phyloP scores from a whole-genome alignment of 1,284 basidiomycete genomes.

The Laetiporus sulphureus region DNA sequence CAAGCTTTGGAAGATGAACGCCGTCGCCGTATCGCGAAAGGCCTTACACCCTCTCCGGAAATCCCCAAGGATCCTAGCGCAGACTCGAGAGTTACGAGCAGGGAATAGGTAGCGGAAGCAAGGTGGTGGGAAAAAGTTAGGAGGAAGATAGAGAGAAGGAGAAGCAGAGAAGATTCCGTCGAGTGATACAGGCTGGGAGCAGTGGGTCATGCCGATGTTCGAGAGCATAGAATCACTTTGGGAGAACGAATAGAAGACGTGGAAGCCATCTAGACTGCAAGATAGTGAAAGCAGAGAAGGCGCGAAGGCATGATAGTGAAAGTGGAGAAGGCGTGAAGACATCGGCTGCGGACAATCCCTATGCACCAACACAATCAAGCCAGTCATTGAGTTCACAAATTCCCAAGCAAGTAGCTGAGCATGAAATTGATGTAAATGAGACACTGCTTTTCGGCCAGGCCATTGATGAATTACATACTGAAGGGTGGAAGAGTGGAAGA shows the following conservation, averaged over 20 bases:
- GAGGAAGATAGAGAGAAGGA: conserved; percentile 41
- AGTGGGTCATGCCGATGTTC: conserved; percentile 82
- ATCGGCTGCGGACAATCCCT: conserved; percentile 22
- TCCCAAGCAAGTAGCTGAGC: conserved; percentile 12
- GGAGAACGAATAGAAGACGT: conserved; percentile 50
- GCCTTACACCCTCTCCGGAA: conserved; percentile 61
- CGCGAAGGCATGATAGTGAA: too few species aligned
- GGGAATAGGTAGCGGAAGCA: conserved; percentile 65
- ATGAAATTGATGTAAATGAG: conserved; percentile 47
- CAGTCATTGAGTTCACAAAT: conserved; percentile 5
- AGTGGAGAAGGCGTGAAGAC: too few species aligned
- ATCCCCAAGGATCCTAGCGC: conserved; percentile 61
- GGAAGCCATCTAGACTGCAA: conserved; percentile 39
- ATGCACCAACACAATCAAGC: conserved; percentile 12
- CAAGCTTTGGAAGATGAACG: conserved; percentile 94
- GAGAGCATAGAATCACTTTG: conserved; percentile 79
- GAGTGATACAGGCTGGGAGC: conserved; percentile 38
- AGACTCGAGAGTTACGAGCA: conserved; percentile 45
- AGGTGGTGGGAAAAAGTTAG: conserved; percentile 64
- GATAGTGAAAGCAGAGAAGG: too few species aligned
- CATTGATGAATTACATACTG: too few species aligned
- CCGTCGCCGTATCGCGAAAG: conserved; percentile 55
- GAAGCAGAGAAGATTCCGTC: conserved; percentile 24
- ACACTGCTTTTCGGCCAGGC: conserved; percentile 45
- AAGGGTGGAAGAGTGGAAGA: too few species aligned